These are phyloP conservation scores for Alnus glutinosa DNA, from an alignment of 306 rosid species.

Conservation along the genomic window DNA sequence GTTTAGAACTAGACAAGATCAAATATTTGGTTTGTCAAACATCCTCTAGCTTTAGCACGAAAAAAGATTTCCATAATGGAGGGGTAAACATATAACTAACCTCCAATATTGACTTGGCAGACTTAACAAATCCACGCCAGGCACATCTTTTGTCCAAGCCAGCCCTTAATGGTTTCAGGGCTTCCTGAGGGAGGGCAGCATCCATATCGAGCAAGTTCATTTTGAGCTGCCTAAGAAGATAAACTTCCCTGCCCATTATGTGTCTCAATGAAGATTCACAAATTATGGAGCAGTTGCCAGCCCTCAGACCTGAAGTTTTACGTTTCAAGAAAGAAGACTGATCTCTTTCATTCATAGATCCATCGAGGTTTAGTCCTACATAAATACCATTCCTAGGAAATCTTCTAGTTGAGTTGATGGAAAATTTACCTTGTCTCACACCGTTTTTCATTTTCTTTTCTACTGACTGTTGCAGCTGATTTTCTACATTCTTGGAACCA, in stretches of 20 bases:
- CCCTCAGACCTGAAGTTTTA: conserved; percentile 51
- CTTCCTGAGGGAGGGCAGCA: conserved; percentile 74
- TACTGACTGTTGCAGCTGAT: not conserved
- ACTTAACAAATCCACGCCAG: conserved; percentile 88
- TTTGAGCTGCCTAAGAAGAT: conserved; percentile 70
- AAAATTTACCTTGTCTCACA: conserved; percentile 1
- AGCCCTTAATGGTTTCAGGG: conserved; percentile 70
- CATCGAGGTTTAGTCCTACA: not conserved
- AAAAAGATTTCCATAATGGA: not conserved
- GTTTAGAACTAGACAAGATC: no score
- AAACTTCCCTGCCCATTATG: conserved; percentile 65
- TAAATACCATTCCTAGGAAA: conserved; percentile 37
- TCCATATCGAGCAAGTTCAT: conserved; percentile 88
- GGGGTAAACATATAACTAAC: conserved; percentile 40
- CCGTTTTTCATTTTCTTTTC: not conserved
- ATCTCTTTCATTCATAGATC: conserved; percentile 44
- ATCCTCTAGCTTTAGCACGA: not conserved
- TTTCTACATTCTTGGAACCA: conserved; percentile 39
- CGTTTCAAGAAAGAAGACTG: conserved; percentile 31
- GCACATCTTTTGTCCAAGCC: conserved; percentile 69
- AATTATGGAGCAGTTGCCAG: conserved; percentile 63
- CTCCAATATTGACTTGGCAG: conserved; percentile 78
- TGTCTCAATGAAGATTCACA: conserved; percentile 81
- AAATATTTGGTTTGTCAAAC: not conserved
- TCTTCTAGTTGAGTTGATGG: conserved; percentile 31